These are phyloP conservation scores for Sarcodon sp. DNA, from an alignment of 768 basidiomycete species.

Conservation along the genomic window DNA sequence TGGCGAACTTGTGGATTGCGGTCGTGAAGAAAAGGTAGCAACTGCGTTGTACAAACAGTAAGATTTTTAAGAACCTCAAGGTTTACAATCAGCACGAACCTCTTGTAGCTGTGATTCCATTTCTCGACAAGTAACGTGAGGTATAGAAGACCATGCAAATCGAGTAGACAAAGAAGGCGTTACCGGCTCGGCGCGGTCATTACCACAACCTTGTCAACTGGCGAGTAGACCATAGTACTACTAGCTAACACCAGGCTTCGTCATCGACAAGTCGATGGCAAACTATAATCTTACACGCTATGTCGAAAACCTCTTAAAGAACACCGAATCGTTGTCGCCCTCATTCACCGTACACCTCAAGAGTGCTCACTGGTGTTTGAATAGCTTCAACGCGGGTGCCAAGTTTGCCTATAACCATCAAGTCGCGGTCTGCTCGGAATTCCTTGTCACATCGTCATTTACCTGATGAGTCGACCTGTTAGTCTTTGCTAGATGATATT, in stretches of 20 bases:
- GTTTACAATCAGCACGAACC: conserved; percentile 13
- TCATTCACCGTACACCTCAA: conserved; percentile 74
- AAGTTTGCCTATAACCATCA: conserved; percentile 77
- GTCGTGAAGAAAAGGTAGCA: conserved; percentile 77
- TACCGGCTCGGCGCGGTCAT: neutral
- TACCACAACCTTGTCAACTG: conserved; percentile 2
- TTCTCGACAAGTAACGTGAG: conserved; percentile 2
- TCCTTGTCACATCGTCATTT: neutral
- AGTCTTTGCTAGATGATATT: conserved; percentile 79
- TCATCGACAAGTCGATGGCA: conserved; percentile 31
- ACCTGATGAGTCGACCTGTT: conserved; percentile 2
- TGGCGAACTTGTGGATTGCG: conserved; percentile 80
- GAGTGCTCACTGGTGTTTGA: conserved; percentile 73
- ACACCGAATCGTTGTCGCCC: conserved; percentile 40
- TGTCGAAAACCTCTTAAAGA: conserved; percentile 45
- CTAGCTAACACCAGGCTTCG: no score
- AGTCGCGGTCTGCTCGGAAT: conserved; percentile 35
- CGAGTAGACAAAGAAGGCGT: neutral
- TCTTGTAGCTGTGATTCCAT: conserved; percentile 28
- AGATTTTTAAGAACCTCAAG: neutral
- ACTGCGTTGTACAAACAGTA: conserved; percentile 28
- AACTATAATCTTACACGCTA: conserved; percentile 65
- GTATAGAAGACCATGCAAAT: conserved; percentile 2
- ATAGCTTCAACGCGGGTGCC: conserved; percentile 38
- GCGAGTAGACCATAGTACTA: conserved; percentile 1